Conservation (phyloP, 2,329 filamentous ascomycete genomes). For the Atkinsonella hypoxylon region DNA sequence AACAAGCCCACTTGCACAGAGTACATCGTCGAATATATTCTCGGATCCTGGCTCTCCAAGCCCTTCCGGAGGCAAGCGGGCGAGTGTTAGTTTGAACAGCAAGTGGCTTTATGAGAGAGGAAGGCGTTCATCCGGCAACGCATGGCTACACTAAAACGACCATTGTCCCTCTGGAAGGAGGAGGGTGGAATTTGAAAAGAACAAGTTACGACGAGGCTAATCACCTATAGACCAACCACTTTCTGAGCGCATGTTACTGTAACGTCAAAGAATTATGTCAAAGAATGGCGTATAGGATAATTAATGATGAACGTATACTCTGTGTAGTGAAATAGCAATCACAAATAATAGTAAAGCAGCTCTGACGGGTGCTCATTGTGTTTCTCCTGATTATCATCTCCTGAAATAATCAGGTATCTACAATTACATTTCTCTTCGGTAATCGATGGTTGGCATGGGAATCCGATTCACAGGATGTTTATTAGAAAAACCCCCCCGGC, state of each 20-base stretch:
- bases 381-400: too few relatives aligned
- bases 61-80: slow-evolving; percentile 52
- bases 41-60: slow-evolving; percentile 58
- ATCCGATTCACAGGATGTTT: too few relatives aligned
- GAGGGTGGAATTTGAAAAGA: background rate
- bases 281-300: background rate
- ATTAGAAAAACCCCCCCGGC: too few relatives aligned
- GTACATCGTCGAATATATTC: slow-evolving; percentile 35
- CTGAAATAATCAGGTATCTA: too few relatives aligned
- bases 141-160: slow-evolving; percentile 22
- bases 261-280: background rate
- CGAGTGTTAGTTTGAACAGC: slow-evolving; percentile 71
- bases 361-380: too few relatives aligned
- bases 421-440: too few relatives aligned
- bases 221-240: background rate
- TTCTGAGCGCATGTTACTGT: background rate
- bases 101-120: slow-evolving; percentile 93
- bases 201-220: background rate
- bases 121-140: slow-evolving; percentile 38
- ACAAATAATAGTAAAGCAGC: too few relatives aligned
- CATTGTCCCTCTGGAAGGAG: background rate
- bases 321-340: too few relatives aligned
- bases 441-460: too few relatives aligned
- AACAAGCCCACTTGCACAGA: slow-evolving; percentile 38
- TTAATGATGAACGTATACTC: background rate